Percentiles rank a stretch among this genome's conserved stretches.
These are phyloP conservation scores for Neurospora hispaniola DNA, from an alignment of 495 filamentous ascomycete species.

Conservation along the genomic window DNA sequence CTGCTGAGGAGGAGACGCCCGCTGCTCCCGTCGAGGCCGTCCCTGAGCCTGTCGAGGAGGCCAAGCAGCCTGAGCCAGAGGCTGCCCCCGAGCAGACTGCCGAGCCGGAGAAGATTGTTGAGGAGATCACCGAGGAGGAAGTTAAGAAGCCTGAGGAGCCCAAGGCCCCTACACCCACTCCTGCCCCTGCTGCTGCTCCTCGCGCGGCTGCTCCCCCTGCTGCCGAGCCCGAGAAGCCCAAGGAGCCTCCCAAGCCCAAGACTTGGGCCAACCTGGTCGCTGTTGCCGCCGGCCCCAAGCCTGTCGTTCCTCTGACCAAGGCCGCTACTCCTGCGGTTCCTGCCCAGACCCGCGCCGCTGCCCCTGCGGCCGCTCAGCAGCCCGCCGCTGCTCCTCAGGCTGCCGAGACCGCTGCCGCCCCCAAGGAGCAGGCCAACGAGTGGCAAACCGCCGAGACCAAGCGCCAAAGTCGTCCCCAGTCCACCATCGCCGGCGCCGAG, in stretches of 20 bases:
- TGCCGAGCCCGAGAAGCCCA: constrained; percentile 28
- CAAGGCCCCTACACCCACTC: constrained; percentile 38
- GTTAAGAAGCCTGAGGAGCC: constrained; percentile 45
- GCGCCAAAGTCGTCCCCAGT: constrained; percentile 58
- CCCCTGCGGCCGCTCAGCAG: constrained; percentile 22
- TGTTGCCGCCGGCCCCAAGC: constrained; percentile 33
- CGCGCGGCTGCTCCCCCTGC: constrained; percentile 26
- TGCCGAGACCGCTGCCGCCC: constrained; percentile 17
- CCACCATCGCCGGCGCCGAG: constrained; percentile 40
- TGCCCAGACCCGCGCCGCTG: constrained; percentile 18
- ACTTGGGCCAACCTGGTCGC: constrained; percentile 81
- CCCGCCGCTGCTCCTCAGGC: constrained; percentile 28
- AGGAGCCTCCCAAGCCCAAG: constrained; percentile 50
- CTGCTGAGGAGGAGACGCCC: constrained; percentile 25
- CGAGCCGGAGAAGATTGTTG: constrained; percentile 26
- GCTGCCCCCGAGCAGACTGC: constrained; percentile 19
- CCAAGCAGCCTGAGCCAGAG: constrained; percentile 36
- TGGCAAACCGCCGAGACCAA: constrained; percentile 88
- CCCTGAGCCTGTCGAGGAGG: constrained; percentile 31
- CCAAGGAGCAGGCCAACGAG: constrained; percentile 40
- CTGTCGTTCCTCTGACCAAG: constrained; percentile 35
- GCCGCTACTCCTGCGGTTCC: constrained; percentile 32
- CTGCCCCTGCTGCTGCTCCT: constrained; percentile 30
- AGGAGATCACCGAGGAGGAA: constrained; percentile 39
- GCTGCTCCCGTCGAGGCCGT: constrained; percentile 36